Percentiles rank a stretch among this genome's conserved stretches.
phyloP scores from a whole-genome alignment of 208 protist species.

The Strigomonas culicis region DNA sequence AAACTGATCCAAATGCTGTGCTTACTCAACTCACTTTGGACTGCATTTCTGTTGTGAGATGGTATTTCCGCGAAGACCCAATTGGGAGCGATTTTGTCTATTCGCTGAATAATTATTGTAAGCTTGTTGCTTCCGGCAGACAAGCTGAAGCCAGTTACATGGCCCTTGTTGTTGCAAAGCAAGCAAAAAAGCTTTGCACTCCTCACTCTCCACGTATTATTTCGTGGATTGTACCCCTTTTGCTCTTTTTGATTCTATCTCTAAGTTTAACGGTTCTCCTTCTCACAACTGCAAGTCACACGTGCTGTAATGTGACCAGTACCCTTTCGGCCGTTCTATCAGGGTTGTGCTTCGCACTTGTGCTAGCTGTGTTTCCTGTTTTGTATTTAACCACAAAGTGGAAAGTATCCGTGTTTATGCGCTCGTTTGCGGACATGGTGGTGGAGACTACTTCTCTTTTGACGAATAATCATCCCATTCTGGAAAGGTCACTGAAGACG shows the following conservation, averaged over 20 bases:
- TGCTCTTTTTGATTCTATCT: slow-evolving; percentile 12
- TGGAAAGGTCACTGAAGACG: slow-evolving; percentile 8
- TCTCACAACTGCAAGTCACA: slow-evolving; percentile 13
- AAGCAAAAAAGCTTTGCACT: slow-evolving; percentile 14
- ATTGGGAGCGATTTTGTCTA: slow-evolving; percentile 19
- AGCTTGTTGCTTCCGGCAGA: background rate
- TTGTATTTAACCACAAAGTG: slow-evolving; percentile 11
- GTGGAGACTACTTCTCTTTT: slow-evolving; percentile 2
- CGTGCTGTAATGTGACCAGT: slow-evolving; percentile 11
- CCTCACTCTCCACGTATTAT: slow-evolving; percentile 15
- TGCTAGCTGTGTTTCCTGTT: slow-evolving; percentile 21
- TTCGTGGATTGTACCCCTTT: slow-evolving; percentile 12
- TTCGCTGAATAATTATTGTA: slow-evolving; percentile 20
- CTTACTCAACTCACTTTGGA: slow-evolving; percentile 15
- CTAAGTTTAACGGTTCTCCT: slow-evolving; percentile 17
- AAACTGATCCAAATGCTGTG: slow-evolving; percentile 1
- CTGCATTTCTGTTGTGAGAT: slow-evolving; percentile 17
- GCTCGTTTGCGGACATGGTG: background rate
- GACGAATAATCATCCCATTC: slow-evolving; percentile 15
- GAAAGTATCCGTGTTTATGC: background rate
- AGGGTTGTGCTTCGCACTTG: slow-evolving; percentile 12
- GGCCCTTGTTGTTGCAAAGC: slow-evolving; percentile 14
- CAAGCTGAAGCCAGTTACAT: slow-evolving; percentile 5
- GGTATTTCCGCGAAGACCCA: slow-evolving; percentile 24
- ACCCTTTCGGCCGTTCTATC: slow-evolving; percentile 20